Percentiles rank a stretch among this genome's conserved stretches.
Conservation (phyloP, 768 basidiomycete species). For the Auricularia sp. region DNA sequence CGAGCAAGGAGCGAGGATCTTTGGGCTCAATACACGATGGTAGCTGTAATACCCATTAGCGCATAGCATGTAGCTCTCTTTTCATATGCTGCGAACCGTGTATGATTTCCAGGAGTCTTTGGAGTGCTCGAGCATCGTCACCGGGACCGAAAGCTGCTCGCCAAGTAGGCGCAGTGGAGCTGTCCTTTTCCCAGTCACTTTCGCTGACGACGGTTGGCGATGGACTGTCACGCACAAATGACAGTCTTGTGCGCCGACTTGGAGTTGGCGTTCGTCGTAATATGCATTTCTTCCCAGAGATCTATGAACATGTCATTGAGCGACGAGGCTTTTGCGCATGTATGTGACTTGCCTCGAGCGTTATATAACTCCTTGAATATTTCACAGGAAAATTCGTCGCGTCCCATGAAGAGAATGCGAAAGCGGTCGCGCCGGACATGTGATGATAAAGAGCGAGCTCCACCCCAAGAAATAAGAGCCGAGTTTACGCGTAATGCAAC, state of each 20-base stretch:
- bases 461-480: too few species aligned
- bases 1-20: constrained; percentile 43
- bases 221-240: background rate
- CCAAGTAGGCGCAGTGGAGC: constrained; percentile 64
- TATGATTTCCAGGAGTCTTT: constrained; percentile 21
- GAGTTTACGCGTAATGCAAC: too few species aligned
- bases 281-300: constrained; percentile 57
- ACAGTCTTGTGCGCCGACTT: constrained; percentile 35
- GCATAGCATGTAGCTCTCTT: background rate
- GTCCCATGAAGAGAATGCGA: constrained; percentile 79
- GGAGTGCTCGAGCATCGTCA: constrained; percentile 48
- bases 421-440: constrained; percentile 24
- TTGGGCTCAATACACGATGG: background rate
- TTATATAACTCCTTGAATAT: constrained; percentile 55
- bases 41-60: background rate
- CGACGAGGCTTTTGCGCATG: background rate
- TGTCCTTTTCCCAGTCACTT: constrained; percentile 18
- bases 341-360: constrained; percentile 42
- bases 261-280: constrained; percentile 66
- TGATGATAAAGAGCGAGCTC: too few species aligned
- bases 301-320: constrained; percentile 34
- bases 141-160: constrained; percentile 39
- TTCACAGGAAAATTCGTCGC: constrained; percentile 76
- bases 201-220: background rate
- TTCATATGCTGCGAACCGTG: background rate